A percentile compares a stretch with the other conserved stretches of the same genome.
phyloP scores from a whole-genome alignment of 2,329 filamentous ascomycete genomes.

The Dothistroma pini region DNA sequence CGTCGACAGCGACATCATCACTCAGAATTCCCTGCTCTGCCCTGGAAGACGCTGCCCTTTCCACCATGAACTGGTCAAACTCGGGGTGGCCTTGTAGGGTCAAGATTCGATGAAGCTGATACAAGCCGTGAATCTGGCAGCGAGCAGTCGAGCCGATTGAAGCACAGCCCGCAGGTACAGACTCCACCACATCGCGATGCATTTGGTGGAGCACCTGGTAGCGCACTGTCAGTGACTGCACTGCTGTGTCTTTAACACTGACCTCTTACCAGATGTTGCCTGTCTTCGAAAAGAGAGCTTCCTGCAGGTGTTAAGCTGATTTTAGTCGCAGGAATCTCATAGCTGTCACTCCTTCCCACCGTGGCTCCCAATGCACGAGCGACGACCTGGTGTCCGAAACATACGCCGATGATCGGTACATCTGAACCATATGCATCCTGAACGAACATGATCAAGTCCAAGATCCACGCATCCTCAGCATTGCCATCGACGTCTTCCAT shows the following conservation, averaged over 20 bases:
- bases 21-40: not conserved
- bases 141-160: not conserved
- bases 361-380: not conserved
- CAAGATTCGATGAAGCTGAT: not conserved
- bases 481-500: not conserved
- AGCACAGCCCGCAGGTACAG: not conserved
- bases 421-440: not conserved
- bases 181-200: not conserved
- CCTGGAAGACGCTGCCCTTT: not conserved
- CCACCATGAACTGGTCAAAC: slow-evolving; percentile 1
- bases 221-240: not conserved
- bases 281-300: not conserved
- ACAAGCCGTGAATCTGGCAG: not conserved
- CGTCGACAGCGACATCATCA: not conserved
- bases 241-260: not conserved
- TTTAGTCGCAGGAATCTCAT: not conserved
- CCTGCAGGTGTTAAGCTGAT: not conserved
- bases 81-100: not conserved
- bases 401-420: not conserved
- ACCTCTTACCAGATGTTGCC: not conserved
- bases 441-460: not conserved
- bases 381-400: not conserved
- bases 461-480: not conserved
- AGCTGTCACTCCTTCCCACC: not conserved
- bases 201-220: not conserved